Percentiles rank a stretch among this genome's conserved stretches.
Conservation (phyloP, 176 grass and related monocot species). For the Aegilops umbellulata region DNA sequence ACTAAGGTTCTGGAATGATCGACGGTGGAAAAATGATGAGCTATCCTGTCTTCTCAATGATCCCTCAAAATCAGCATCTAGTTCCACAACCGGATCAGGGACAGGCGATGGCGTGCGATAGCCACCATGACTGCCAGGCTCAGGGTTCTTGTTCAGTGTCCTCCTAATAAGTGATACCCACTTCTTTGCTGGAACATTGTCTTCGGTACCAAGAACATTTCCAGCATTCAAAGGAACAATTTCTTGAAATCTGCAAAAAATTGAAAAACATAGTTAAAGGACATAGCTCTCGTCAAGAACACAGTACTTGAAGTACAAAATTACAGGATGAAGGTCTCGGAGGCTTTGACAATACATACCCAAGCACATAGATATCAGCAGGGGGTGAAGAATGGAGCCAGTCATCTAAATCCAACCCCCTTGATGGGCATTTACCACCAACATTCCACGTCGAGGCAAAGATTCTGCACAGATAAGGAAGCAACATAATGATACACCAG, state of each 20-base stretch:
- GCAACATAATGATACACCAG: neutral
- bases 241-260: constrained; percentile 76
- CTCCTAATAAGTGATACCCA: constrained; percentile 87
- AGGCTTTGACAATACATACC: constrained; percentile 36
- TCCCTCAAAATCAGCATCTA: constrained; percentile 91
- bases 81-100: constrained; percentile 70
- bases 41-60: constrained; percentile 55
- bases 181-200: constrained; percentile 81
- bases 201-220: constrained; percentile 94
- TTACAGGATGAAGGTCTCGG: neutral
- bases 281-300: neutral
- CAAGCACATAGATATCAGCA: constrained; percentile 96
- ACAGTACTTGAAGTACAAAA: neutral
- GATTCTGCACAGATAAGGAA: constrained; percentile 43
- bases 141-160: constrained; percentile 72
- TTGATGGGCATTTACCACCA: constrained; percentile 83
- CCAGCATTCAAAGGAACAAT: constrained; percentile 98
- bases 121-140: constrained; percentile 36
- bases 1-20: constrained; percentile 78
- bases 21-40: constrained; percentile 60
- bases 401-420: constrained; percentile 82
- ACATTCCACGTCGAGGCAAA: constrained; percentile 98
- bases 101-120: constrained; percentile 69
- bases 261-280: neutral
- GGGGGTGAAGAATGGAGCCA: constrained; percentile 92